Evolutionary conservation across 352 stramenopile species (phyloP).

Genomic region (Globisporangium echinulatum): DNA sequence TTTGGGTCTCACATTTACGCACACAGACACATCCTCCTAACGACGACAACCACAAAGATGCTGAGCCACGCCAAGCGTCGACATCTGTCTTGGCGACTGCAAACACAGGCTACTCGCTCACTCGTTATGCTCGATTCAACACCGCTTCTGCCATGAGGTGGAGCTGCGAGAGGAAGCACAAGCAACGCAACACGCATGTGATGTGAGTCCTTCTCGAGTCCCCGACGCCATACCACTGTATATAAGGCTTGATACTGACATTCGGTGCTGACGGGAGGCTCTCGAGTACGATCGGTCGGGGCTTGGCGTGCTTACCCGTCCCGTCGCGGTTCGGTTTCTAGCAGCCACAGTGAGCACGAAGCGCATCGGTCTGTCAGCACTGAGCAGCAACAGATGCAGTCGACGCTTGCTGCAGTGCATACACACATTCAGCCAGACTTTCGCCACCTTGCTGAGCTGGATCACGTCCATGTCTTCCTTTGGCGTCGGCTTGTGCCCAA

Average conservation of each 20-base stretch:
- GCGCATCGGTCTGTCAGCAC: conserved; percentile 1
- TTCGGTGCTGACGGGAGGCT: conserved; percentile 37
- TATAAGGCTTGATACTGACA: conserved; percentile 6
- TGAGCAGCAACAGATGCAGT: not conserved
- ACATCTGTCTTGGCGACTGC: no score
- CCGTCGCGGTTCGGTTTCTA: conserved; percentile 35
- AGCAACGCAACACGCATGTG: not conserved
- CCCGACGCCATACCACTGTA: not conserved
- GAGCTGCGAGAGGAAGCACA: no score
- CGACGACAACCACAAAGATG: no score
- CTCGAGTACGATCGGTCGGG: conserved; percentile 48
- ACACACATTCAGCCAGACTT: not conserved
- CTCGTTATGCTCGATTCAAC: no score
- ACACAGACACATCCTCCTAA: no score
- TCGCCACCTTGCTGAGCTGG: conserved; percentile 44
- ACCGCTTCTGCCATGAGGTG: no score
- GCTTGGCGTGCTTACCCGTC: conserved; percentile 44
- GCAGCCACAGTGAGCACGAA: not conserved
- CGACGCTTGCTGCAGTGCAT: not conserved
- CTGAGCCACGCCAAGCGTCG: no score
- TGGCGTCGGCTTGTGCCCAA: conserved; percentile 55
- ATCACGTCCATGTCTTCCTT: conserved; percentile 53
- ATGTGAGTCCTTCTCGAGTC: not conserved
- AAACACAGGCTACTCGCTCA: no score
- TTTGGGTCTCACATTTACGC: no score